Evolutionary conservation across 208 protist species (phyloP).

Genomic region (Entamoeba histolytica): DNA sequence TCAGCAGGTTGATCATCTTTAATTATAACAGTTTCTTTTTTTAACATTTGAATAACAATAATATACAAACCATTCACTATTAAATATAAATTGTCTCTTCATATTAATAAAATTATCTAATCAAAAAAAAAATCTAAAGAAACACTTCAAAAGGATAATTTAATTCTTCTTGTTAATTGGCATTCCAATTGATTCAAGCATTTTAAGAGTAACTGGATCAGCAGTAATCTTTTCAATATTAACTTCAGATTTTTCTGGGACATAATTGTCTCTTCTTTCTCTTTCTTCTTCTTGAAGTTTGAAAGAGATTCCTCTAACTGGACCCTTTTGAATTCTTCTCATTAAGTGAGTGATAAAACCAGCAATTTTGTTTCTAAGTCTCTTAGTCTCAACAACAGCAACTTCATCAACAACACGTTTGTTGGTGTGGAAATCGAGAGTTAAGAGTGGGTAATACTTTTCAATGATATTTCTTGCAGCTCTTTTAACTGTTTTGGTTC

Average conservation of each 20-base stretch:
- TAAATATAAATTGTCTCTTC: too few relatives aligned
- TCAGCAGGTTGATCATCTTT: neutral
- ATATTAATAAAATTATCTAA: too few relatives aligned
- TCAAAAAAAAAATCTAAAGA: too few relatives aligned
- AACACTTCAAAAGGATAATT: neutral
- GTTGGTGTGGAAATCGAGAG: constrained; percentile 96
- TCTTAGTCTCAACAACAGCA: constrained; percentile 88
- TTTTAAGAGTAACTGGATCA: neutral
- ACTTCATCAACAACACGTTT: constrained; percentile 73
- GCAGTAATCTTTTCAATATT: neutral
- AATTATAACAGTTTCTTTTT: too few relatives aligned
- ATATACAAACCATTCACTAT: too few relatives aligned
- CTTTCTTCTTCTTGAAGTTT: constrained; percentile 99
- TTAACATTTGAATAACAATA: too few relatives aligned
- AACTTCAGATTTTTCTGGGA: constrained; percentile 52
- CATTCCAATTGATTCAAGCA: constrained; percentile 5
- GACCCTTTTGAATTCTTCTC: constrained; percentile 72
- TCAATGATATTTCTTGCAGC: constrained; percentile 90
- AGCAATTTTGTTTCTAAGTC: constrained; percentile 88
- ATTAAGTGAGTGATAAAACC: constrained; percentile 65
- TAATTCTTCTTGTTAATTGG: neutral
- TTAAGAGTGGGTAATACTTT: constrained; percentile 95
- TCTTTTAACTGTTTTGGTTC: constrained; percentile 98
- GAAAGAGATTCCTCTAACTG: constrained; percentile 96
- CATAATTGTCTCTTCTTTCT: constrained; percentile 96